Evolutionary conservation across 345 rosid genomes (phyloP).

Genomic region (Syzygium aromaticum): DNA sequence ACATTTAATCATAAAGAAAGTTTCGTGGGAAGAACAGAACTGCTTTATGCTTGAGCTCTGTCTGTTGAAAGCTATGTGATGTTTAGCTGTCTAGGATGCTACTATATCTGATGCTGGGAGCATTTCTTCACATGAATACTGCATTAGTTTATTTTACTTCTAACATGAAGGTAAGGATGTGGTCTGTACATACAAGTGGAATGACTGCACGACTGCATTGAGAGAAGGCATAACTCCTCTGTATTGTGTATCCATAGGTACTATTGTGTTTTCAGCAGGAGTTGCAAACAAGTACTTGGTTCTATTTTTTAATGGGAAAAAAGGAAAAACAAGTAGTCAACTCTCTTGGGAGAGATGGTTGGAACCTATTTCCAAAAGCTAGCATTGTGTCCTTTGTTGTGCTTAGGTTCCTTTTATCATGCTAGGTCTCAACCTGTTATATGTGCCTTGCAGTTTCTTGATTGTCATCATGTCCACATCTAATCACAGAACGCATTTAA

Average conservation of each 20-base stretch:
- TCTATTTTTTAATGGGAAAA: not conserved
- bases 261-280: not conserved
- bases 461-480: not conserved
- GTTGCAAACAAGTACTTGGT: not conserved
- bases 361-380: not conserved
- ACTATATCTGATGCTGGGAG: not conserved
- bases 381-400: not conserved
- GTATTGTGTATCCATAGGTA: not conserved
- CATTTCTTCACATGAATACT: not conserved
- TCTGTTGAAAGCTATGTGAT: not conserved
- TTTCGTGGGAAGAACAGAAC: not conserved
- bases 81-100: not conserved
- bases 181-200: not conserved
- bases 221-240: not conserved
- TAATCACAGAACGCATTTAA: not conserved
- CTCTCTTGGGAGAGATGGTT: not conserved
- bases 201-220: not conserved
- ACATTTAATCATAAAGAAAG: not conserved
- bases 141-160: not conserved
- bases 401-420: not conserved
- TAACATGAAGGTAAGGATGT: not conserved
- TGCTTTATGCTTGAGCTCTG: not conserved
- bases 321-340: not conserved
- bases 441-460: not conserved
- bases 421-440: not conserved